These are phyloP conservation scores for Oryza meyeriana DNA, from an alignment of 176 grass and related monocot genomes.

Conservation along the genomic window DNA sequence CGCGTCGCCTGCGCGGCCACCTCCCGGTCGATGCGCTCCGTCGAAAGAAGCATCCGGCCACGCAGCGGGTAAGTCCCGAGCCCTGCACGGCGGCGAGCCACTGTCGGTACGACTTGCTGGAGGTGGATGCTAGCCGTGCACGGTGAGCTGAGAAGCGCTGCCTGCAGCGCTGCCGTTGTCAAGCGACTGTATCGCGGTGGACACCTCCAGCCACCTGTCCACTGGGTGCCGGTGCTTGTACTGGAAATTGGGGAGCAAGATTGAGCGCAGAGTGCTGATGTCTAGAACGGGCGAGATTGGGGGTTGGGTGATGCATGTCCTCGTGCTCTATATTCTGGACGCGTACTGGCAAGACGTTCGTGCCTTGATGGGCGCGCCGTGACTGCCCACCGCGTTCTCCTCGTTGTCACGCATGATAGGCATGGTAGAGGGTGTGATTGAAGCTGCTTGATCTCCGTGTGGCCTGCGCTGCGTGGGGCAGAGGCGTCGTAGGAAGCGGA, in stretches of 20 bases:
- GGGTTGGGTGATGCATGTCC: constrained; percentile 53
- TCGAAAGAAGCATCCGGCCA: constrained; percentile 71
- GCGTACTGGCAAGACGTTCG: constrained; percentile 53
- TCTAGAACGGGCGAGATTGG: too few species aligned
- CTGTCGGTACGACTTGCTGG: constrained; percentile 83
- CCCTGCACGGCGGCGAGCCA: constrained; percentile 32
- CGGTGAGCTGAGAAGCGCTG: constrained; percentile 46
- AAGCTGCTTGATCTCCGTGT: constrained; percentile 49
- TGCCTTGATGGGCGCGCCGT: constrained; percentile 36
- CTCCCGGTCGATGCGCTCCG: constrained; percentile 48
- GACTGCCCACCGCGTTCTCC: constrained; percentile 43
- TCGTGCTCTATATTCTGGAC: constrained; percentile 84
- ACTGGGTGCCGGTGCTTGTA: constrained; percentile 71
- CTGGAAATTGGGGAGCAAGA: constrained; percentile 85
- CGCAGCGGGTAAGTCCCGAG: constrained; percentile 24
- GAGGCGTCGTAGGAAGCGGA: not conserved
- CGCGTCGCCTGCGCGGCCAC: constrained; percentile 37
- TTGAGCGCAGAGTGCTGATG: constrained; percentile 53
- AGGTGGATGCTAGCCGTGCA: constrained; percentile 69
- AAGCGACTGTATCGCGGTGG: constrained; percentile 48
- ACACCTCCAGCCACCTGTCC: constrained; percentile 44
- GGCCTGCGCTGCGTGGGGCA: constrained; percentile 26
- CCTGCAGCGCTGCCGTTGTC: constrained; percentile 51
- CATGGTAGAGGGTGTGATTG: constrained; percentile 56
- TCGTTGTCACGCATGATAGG: constrained; percentile 66